Base-by-base conservation (phyloP, 2,329 filamentous ascomycete species). In the Aspergillus sp. region DNA sequence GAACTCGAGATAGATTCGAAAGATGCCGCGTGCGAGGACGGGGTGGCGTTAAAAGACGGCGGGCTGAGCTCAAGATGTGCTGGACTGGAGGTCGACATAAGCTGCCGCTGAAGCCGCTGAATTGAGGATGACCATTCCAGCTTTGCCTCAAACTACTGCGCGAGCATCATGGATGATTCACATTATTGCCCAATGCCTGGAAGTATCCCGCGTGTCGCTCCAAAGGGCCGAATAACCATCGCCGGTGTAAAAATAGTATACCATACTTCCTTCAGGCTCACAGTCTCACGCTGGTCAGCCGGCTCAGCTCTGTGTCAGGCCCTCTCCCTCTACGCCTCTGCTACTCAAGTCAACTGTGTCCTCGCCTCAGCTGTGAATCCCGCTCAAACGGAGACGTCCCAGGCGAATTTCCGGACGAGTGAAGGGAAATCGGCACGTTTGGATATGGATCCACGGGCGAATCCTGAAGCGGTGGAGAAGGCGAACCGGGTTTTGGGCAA, bases 71-170 rank as follows among this genome's bases (percentile, higher is more conserved):
- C 14, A 37, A 37, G 12, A 15, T 37, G 12, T 15, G 15, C 12
- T 37, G 12, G 47, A 31, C 27, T 52, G 41, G 54, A 7, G 24
- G 49, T 52, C 50, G 58, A 57, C 61, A 54, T 57, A 56, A 61
- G 56, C 57, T 64, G 58, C 62, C 61, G 62, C 62, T 62, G 61
- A 63, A 58, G 52, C 62, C 61, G 61, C 62, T 64, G 61, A 43
- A 58, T 58, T 31, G 27, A 31, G 27, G 27, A 31, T 31, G 27
- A 31, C 27, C 27, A 31, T 31, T 31, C 27, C 27, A 31, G 27
- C 27, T 31, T 31, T 31, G 27, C 27, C 27, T 31, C 27, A 7
- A 31, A 31, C 27, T 31, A 31, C 27, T 31, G 27, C 27, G 27
- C 27, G 9, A 31, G 27, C 27, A 31, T 31, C 27, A 31, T 31